phyloP scores from a whole-genome alignment of 2,329 filamentous ascomycete genomes.

The Penicillium olsonii region DNA sequence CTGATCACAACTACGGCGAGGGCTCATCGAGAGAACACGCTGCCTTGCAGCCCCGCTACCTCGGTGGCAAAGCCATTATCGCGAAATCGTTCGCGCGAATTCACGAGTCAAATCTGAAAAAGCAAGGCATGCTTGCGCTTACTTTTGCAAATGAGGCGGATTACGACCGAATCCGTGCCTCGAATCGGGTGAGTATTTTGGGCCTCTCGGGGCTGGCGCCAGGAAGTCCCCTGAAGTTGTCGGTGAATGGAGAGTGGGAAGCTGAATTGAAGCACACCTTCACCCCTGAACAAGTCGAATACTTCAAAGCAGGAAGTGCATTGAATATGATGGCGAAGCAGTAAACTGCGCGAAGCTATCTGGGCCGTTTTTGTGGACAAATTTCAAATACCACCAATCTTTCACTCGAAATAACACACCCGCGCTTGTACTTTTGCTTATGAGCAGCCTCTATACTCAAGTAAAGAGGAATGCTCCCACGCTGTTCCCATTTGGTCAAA shows the following conservation, averaged over 20 bases:
- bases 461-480: no score
- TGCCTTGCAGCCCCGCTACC: conserved; percentile 91
- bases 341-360: no score
- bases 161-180: neutral
- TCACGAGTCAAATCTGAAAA: conserved; percentile 99
- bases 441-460: no score
- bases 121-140: conserved; percentile 98
- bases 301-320: conserved; percentile 6
- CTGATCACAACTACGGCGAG: conserved; percentile 99
- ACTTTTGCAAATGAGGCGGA: conserved; percentile 70
- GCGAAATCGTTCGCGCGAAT: conserved; percentile 94
- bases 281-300: conserved; percentile 2
- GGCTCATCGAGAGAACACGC: conserved; percentile 95
- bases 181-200: conserved; percentile 1
- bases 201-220: neutral
- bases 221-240: neutral
- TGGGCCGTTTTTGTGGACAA: no score
- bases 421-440: no score
- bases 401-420: no score
- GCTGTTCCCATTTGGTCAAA: no score
- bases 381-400: no score
- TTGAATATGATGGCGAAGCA: conserved; percentile 6
- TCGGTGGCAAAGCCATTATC: conserved; percentile 84
- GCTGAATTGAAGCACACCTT: conserved; percentile 2
- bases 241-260: conserved; percentile 5